Evolutionary conservation across 1,284 basidiomycete genomes (phyloP).

Genomic region (Malassezia equina): DNA sequence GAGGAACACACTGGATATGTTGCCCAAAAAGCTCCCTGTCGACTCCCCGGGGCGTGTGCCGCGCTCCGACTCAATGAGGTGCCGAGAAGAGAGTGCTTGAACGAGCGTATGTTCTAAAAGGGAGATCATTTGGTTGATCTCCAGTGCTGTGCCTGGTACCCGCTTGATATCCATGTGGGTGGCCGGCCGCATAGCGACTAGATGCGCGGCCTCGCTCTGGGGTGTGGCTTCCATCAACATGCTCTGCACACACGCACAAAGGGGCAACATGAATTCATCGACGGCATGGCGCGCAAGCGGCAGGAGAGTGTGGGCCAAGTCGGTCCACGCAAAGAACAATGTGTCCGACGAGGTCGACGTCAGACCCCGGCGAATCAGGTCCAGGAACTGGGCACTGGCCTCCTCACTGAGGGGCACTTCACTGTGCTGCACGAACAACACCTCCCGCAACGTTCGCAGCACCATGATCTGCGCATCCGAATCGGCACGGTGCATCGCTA

Average conservation of each 20-base stretch:
- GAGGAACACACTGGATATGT: constrained; percentile 31
- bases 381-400: background rate
- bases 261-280: background rate
- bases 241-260: constrained; percentile 1
- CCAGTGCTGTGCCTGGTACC: background rate
- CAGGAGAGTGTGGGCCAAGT: constrained; percentile 1
- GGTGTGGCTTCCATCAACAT: background rate
- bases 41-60: constrained; percentile 49
- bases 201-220: background rate
- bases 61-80: background rate
- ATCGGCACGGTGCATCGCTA: constrained; percentile 56
- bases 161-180: background rate
- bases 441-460: constrained; percentile 75
- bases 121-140: background rate
- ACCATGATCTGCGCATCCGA: constrained; percentile 59
- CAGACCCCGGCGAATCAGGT: constrained; percentile 3
- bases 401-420: constrained; percentile 1
- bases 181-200: background rate
- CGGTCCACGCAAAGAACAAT: constrained; percentile 8
- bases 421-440: constrained; percentile 42
- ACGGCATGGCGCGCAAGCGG: background rate
- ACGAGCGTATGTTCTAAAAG: constrained; percentile 7
- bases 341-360: background rate
- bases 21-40: constrained; percentile 22
- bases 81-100: constrained; percentile 1